Base-by-base conservation (phyloP, 1,284 basidiomycete genomes). In the Naganishia cerealis region DNA sequence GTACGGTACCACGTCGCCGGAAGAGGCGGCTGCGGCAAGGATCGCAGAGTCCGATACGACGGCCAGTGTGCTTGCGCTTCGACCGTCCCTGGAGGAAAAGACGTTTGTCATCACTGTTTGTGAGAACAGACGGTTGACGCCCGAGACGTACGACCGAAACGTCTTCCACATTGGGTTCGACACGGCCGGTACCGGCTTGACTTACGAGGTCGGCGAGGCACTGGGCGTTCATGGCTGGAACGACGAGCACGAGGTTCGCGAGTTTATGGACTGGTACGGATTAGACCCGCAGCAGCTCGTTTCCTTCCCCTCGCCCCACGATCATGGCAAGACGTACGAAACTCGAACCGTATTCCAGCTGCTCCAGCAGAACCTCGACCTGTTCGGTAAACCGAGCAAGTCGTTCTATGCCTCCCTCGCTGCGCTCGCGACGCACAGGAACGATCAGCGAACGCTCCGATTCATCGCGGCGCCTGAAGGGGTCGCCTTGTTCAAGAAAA, bases 101-200 rank as follows among this genome's bases (percentile, higher is more conserved):
- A 98, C 93, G 40, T 98, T 87, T 86, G 87, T 98, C 71, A 88
- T 98, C 70, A 94, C 90, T 21, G 94, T 94, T 77, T 87, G 89
- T 8, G 94, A 97, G 80, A 98, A 98, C 83, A 88, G 89, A 63
- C 91, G 95, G 40, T 87, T 99, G 65, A 99, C 95, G 0, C 96
- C 96, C 43, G 80, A 86, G 73, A 92, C 95, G 72, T 99, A 99
- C 81, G 92, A 98, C 82, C 91, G 96, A 72, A 98, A 99, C 81
- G 93, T 99, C 68, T 99, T 99, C 86, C 95, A 99, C 82, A 87
- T 99, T 78, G 95, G 98, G 84, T 93, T 99, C 79, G 88, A 94
- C 80, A 94, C 92, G 12, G 83, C 86, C 58, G 91, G 92, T 53
- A 99, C 96, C 18, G 94, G 92, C 10, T 86, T 99, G 73, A 93